Evolutionary conservation across 2,329 filamentous ascomycete species (phyloP).

Genomic region (Macrophomina tecta): DNA sequence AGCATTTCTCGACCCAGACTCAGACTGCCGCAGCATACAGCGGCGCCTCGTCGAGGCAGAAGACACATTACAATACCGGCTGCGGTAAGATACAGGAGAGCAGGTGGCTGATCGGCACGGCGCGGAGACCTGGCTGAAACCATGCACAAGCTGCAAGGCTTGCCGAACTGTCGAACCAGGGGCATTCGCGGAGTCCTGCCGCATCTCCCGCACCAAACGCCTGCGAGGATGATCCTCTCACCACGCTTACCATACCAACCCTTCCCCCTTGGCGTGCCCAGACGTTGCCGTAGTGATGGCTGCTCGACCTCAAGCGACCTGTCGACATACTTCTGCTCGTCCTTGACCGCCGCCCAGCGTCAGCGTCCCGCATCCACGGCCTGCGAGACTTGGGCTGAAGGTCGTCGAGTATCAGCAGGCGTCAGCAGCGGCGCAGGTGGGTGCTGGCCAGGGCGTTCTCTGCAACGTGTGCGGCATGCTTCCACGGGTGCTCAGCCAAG

Average conservation of each 20-base stretch:
- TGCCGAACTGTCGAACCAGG: slow-evolving; percentile 19
- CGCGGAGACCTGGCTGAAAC: slow-evolving; percentile 25
- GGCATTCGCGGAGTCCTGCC: slow-evolving; percentile 6
- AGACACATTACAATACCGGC: slow-evolving; percentile 21
- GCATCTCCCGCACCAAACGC: slow-evolving; percentile 12
- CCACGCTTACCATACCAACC: slow-evolving; percentile 8
- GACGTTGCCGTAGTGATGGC: neutral
- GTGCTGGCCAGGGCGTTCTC: slow-evolving; percentile 8
- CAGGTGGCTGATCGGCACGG: slow-evolving; percentile 20
- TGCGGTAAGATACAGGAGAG: slow-evolving; percentile 19
- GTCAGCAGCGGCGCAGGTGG: slow-evolving; percentile 18
- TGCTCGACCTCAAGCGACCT: neutral
- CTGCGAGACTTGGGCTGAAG: slow-evolving; percentile 10
- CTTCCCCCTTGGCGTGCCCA: neutral
- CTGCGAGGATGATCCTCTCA: slow-evolving; percentile 16
- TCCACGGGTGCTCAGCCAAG: slow-evolving; percentile 5
- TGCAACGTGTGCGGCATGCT: slow-evolving; percentile 20
- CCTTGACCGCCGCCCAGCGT: neutral
- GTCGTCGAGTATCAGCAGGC: slow-evolving; percentile 14
- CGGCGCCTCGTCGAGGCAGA: neutral
- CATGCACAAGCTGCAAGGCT: slow-evolving; percentile 17
- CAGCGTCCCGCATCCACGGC: neutral
- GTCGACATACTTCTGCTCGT: neutral
- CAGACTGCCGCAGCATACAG: neutral
- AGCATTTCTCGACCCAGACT: neutral